These are phyloP conservation scores for Penicillium sclerotigenum DNA, from an alignment of 2,329 filamentous ascomycete species.

Conservation along the genomic window DNA sequence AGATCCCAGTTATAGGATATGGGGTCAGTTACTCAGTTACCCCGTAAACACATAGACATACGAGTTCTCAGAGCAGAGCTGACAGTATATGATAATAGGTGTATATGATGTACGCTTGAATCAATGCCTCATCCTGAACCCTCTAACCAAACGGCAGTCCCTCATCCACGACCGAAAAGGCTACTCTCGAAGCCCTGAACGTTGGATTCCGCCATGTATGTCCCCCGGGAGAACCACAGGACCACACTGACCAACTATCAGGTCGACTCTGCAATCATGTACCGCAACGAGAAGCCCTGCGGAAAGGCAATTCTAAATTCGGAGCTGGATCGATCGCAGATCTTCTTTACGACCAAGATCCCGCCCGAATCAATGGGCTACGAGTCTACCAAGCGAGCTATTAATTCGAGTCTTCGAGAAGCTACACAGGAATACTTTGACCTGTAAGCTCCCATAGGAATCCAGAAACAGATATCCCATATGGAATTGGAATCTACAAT, in stretches of 20 bases:
- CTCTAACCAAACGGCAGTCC: conserved; percentile 20
- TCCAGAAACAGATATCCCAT: neutral
- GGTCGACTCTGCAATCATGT: conserved; percentile 63
- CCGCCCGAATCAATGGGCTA: conserved; percentile 63
- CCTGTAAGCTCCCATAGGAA: conserved; percentile 45
- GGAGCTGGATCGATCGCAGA: conserved; percentile 61
- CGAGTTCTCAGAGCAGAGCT: neutral
- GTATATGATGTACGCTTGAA: conserved; percentile 31
- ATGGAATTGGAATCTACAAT: neutral
- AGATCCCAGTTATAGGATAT: conserved; percentile 60
- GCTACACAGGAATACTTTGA: conserved; percentile 73
- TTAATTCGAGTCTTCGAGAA: conserved; percentile 59
- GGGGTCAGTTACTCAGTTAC: conserved; percentile 50
- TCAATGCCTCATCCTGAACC: neutral
- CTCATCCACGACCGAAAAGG: conserved; percentile 26
- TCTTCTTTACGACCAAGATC: conserved; percentile 80
- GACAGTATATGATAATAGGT: conserved; percentile 20
- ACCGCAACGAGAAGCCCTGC: conserved; percentile 68
- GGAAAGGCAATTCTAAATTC: conserved; percentile 62
- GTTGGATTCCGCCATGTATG: conserved; percentile 34
- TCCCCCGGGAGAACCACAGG: neutral
- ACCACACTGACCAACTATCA: conserved; percentile 7
- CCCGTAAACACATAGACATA: neutral
- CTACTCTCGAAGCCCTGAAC: conserved; percentile 27
- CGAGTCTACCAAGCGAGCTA: conserved; percentile 63